These are phyloP conservation scores for Heterobasidion occidentale DNA, from an alignment of 1,284 basidiomycete genomes.

Conservation along the genomic window DNA sequence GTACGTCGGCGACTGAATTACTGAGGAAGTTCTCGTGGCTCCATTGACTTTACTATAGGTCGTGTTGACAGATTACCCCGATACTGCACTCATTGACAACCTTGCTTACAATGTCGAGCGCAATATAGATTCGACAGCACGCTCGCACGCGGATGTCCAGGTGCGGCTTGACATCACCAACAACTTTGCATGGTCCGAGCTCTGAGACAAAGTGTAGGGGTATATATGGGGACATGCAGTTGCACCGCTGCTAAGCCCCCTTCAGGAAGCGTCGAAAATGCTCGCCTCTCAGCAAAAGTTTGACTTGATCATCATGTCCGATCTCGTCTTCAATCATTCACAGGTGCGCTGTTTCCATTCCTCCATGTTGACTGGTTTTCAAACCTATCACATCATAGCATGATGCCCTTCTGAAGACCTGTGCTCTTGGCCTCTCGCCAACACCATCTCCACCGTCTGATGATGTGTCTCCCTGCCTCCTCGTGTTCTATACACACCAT, in stretches of 20 bases:
- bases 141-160: conserved; percentile 34
- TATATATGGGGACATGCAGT: conserved; percentile 86
- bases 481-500: conserved; percentile 94
- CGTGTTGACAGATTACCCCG: conserved; percentile 91
- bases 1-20: conserved; percentile 23
- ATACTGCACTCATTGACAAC: conserved; percentile 73
- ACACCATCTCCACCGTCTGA: not conserved
- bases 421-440: conserved; percentile 39
- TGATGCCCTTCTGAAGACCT: conserved; percentile 74
- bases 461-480: conserved; percentile 41
- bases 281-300: conserved; percentile 25
- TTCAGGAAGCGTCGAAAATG: conserved; percentile 16
- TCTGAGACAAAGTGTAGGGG: conserved; percentile 39
- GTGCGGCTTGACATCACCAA: conserved; percentile 25
- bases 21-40: conserved; percentile 3
- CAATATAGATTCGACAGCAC: conserved; percentile 38
- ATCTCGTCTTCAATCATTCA: conserved; percentile 87
- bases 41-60: conserved; percentile 35
- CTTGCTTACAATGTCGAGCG: conserved; percentile 59
- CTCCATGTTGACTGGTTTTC: not conserved
- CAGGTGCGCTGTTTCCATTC: conserved; percentile 36
- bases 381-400: conserved; percentile 43
- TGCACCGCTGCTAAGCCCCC: conserved; percentile 37
- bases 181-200: not conserved
- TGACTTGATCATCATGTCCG: conserved; percentile 87